phyloP scores from a whole-genome alignment of 73 alveolate genomes.

The Symbiodinium pilosum region DNA sequence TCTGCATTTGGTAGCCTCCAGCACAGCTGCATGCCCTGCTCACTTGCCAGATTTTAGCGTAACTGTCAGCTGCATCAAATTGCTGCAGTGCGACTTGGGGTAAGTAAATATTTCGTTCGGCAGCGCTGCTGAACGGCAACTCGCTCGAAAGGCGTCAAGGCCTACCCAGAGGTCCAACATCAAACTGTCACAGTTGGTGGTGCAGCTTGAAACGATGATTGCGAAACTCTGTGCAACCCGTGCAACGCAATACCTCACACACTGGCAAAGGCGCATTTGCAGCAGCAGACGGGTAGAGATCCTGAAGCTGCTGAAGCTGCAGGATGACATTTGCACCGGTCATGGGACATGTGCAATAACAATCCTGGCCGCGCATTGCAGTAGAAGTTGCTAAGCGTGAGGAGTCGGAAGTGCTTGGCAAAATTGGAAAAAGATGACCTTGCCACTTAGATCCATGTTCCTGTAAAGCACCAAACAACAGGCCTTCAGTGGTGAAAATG shows the following conservation, averaged over 20 bases:
- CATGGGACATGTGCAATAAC: no score
- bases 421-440: background rate
- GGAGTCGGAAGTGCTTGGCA: background rate
- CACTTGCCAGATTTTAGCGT: no score
- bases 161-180: background rate
- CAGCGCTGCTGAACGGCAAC: constrained; percentile 92
- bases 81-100: constrained; percentile 22
- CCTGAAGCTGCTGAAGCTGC: background rate
- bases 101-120: constrained; percentile 58
- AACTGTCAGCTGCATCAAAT: no score
- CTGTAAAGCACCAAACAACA: background rate
- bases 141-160: constrained; percentile 79
- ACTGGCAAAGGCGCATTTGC: constrained; percentile 16
- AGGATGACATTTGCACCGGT: background rate
- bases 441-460: background rate
- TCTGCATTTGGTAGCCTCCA: constrained; percentile 80
- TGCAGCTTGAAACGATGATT: no score
- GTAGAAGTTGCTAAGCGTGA: background rate
- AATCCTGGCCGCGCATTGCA: background rate
- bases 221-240: background rate
- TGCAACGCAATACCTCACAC: constrained; percentile 23
- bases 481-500: constrained; percentile 88
- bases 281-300: constrained; percentile 33
- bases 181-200: background rate
- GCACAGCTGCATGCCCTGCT: background rate